A percentile compares a stretch with the other conserved stretches of the same genome.
Conservation (phyloP, 768 basidiomycete genomes). For the Russula ochroleuca region DNA sequence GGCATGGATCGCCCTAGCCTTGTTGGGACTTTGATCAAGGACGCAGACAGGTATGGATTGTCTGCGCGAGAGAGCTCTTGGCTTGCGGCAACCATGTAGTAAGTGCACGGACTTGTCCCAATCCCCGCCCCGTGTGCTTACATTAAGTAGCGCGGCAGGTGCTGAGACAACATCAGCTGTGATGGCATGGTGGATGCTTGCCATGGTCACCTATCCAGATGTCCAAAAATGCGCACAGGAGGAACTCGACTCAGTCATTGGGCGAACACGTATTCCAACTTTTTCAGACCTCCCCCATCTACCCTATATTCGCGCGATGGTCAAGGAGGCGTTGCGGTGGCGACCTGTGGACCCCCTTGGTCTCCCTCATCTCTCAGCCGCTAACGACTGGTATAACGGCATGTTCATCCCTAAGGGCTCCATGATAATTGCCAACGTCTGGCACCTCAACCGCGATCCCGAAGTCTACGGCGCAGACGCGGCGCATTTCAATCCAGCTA, state of each 20-base stretch:
- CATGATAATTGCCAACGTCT: slow-evolving; percentile 24
- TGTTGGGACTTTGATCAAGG: slow-evolving; percentile 15
- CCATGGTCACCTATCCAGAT: slow-evolving; percentile 22
- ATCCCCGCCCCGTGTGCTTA: slow-evolving; percentile 4
- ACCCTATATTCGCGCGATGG: slow-evolving; percentile 23
- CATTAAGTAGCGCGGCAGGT: slow-evolving; percentile 9
- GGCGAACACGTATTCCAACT: slow-evolving; percentile 16
- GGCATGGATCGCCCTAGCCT: slow-evolving; percentile 21
- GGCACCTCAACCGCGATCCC: slow-evolving; percentile 22
- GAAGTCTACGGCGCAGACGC: slow-evolving; percentile 23
- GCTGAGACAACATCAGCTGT: slow-evolving; percentile 19
- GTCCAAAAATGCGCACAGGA: slow-evolving; percentile 19
- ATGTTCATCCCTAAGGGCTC: slow-evolving; percentile 25
- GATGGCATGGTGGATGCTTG: slow-evolving; percentile 24
- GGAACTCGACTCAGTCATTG: slow-evolving; percentile 23
- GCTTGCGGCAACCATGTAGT: slow-evolving; percentile 23
- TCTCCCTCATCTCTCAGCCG: slow-evolving; percentile 21
- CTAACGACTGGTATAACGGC: slow-evolving; percentile 26
- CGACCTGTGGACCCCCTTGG: slow-evolving; percentile 24
- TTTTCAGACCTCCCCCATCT: slow-evolving; percentile 20
- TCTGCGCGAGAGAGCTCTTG: slow-evolving; percentile 18
- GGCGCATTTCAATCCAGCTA: slow-evolving; percentile 19
- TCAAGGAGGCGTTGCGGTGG: slow-evolving; percentile 25
- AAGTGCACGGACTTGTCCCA: background rate
- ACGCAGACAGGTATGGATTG: slow-evolving; percentile 16